A percentile compares a stretch with the other conserved stretches of the same genome.
Conservation (phyloP, 495 filamentous ascomycete genomes). For the Lepidopterella palustris region DNA sequence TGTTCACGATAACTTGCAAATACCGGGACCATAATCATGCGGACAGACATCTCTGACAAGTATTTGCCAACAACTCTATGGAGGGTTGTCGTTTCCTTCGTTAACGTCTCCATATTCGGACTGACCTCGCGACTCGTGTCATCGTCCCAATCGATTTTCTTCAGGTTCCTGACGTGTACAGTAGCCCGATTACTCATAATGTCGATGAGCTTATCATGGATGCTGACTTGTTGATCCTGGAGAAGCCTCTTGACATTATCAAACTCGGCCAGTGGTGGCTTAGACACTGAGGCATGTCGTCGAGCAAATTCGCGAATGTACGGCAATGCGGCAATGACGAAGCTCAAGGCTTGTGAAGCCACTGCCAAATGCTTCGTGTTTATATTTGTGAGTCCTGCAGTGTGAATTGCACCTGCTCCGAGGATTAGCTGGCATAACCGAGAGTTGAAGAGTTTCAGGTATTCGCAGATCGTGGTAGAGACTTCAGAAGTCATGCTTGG, state of each 20-base stretch:
- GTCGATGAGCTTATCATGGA: slow-evolving; percentile 91
- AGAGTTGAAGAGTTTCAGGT: slow-evolving; percentile 87
- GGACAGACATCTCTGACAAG: slow-evolving; percentile 68
- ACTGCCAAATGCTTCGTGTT: slow-evolving; percentile 92
- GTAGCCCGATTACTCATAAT: slow-evolving; percentile 82
- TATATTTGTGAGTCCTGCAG: slow-evolving; percentile 92
- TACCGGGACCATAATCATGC: slow-evolving; percentile 84
- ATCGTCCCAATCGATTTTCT: slow-evolving; percentile 66
- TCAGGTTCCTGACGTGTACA: slow-evolving; percentile 67
- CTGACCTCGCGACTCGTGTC: slow-evolving; percentile 43
- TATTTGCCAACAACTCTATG: slow-evolving; percentile 84
- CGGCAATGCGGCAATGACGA: slow-evolving; percentile 79
- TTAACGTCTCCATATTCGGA: slow-evolving; percentile 84
- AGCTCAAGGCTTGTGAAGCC: slow-evolving; percentile 81
- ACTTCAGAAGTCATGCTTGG: slow-evolving; percentile 84
- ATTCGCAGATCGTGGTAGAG: slow-evolving; percentile 61
- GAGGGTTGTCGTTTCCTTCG: slow-evolving; percentile 80
- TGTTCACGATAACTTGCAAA: slow-evolving; percentile 82
- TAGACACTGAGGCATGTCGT: slow-evolving; percentile 57
- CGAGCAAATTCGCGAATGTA: slow-evolving; percentile 88
- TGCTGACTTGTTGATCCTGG: slow-evolving; percentile 88
- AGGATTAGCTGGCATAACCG: slow-evolving; percentile 90
- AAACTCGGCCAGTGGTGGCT: slow-evolving; percentile 70
- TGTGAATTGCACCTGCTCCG: slow-evolving; percentile 83
- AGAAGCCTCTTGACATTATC: slow-evolving; percentile 84